Evolutionary conservation across 192 early-diverging fungal genomes (phyloP).

Genomic region (Dissophora ornata): DNA sequence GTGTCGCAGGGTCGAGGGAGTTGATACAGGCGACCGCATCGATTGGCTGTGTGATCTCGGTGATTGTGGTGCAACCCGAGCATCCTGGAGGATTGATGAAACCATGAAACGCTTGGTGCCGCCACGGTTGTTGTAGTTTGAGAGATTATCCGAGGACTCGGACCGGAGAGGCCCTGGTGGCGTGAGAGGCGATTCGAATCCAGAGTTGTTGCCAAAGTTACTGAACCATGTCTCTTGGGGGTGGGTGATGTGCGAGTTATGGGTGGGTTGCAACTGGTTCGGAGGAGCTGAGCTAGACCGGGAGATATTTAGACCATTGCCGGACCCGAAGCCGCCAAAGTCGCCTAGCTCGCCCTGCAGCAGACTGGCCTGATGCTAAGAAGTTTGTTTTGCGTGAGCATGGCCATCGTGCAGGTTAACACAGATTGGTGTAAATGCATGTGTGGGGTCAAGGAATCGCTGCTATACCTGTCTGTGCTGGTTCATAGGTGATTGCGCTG

Average conservation of each 20-base stretch:
- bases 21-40: constrained; percentile 23
- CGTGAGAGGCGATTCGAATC: constrained; percentile 39
- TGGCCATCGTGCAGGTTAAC: too few species aligned
- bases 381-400: neutral
- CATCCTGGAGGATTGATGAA: too few species aligned
- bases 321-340: constrained; percentile 34
- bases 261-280: constrained; percentile 61
- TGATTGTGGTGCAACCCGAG: neutral
- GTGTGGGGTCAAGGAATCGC: too few species aligned
- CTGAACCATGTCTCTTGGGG: constrained; percentile 33
- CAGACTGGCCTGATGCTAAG: constrained; percentile 56
- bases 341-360: constrained; percentile 63
- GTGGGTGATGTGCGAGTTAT: constrained; percentile 12
- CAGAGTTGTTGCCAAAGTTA: constrained; percentile 34
- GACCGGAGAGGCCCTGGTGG: constrained; percentile 56
- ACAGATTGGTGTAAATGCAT: too few species aligned
- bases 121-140: neutral
- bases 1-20: constrained; percentile 19
- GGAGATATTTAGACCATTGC: constrained; percentile 55
- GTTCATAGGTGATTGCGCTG: too few species aligned
- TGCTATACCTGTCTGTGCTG: too few species aligned
- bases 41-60: constrained; percentile 6
- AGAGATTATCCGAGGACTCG: constrained; percentile 42
- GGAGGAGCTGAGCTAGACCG: constrained; percentile 82
- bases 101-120: too few species aligned